phyloP scores from a whole-genome alignment of 257 asterid genomes.

The Craterostigma plantagineum region DNA sequence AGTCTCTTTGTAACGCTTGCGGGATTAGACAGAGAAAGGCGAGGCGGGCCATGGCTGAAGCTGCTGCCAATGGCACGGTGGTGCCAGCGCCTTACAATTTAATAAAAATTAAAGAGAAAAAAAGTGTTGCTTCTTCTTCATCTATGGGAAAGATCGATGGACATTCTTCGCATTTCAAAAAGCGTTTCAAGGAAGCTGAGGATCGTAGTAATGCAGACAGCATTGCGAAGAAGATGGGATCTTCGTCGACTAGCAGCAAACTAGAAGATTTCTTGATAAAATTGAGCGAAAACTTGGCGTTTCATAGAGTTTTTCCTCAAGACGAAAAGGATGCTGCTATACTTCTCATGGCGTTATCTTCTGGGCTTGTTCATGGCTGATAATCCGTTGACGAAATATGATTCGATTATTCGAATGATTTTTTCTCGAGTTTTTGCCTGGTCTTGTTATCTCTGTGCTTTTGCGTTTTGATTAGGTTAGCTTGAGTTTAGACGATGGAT shows the following conservation, averaged over 20 bases:
- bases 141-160: slow-evolving; percentile 17
- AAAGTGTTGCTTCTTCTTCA: too few species aligned
- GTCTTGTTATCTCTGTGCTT: too few species aligned
- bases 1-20: slow-evolving; percentile 95
- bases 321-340: slow-evolving; percentile 96
- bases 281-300: slow-evolving; percentile 47
- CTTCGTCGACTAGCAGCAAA: slow-evolving; percentile 8
- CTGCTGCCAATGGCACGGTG: slow-evolving; percentile 16
- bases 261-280: slow-evolving; percentile 73
- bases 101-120: slow-evolving; percentile 38
- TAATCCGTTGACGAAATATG: too few species aligned
- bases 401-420: not conserved
- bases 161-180: too few species aligned
- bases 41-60: slow-evolving; percentile 72
- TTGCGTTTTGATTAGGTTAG: too few species aligned
- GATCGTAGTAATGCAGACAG: not conserved
- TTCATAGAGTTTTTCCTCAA: slow-evolving; percentile 65
- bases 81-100: slow-evolving; percentile 10
- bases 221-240: slow-evolving; percentile 8
- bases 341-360: slow-evolving; percentile 80
- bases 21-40: slow-evolving; percentile 93
- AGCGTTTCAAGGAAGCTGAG: slow-evolving; percentile 25
- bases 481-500: too few species aligned
- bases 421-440: too few species aligned
- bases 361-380: slow-evolving; percentile 70